These are phyloP conservation scores for Dichomitus squalens DNA, from an alignment of 1,284 basidiomycete genomes.

Conservation along the genomic window DNA sequence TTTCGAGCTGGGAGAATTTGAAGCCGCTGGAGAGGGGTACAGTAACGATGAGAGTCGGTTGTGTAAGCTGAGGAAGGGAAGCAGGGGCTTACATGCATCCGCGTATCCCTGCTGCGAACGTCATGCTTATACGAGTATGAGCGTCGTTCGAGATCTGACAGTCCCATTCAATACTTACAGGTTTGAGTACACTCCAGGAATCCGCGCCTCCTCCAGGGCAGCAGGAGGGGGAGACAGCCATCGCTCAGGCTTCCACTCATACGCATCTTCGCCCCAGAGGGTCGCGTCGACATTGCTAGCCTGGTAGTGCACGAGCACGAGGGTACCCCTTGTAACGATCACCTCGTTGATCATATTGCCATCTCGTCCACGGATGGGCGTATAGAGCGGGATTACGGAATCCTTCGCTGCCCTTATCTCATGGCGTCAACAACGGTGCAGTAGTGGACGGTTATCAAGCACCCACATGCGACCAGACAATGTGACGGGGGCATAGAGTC, in stretches of 20 bases:
- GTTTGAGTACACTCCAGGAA: slow-evolving; percentile 5
- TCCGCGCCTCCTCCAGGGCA: not conserved
- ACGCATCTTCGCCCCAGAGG: slow-evolving; percentile 1
- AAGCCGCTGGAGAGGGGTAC: not conserved
- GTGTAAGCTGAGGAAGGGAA: no score
- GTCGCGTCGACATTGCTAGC: not conserved
- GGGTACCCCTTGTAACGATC: not conserved
- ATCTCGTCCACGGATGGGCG: not conserved
- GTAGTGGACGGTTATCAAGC: no score
- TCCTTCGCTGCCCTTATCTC: not conserved
- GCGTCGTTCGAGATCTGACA: not conserved
- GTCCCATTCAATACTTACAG: not conserved
- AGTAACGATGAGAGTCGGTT: not conserved
- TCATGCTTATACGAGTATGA: not conserved
- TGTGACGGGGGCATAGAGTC: slow-evolving; percentile 48
- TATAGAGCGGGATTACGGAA: not conserved
- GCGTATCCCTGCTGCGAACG: not conserved
- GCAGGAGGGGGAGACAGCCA: not conserved
- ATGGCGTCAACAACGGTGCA: not conserved
- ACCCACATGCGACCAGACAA: not conserved
- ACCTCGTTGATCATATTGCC: not conserved
- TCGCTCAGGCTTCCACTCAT: slow-evolving; percentile 3
- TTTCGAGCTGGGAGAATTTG: slow-evolving; percentile 2
- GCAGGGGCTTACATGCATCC: not conserved
- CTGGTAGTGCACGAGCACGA: not conserved